Evolutionary conservation across 176 grass and related monocot genomes (phyloP).

Genomic region (Tuctoria greenei): DNA sequence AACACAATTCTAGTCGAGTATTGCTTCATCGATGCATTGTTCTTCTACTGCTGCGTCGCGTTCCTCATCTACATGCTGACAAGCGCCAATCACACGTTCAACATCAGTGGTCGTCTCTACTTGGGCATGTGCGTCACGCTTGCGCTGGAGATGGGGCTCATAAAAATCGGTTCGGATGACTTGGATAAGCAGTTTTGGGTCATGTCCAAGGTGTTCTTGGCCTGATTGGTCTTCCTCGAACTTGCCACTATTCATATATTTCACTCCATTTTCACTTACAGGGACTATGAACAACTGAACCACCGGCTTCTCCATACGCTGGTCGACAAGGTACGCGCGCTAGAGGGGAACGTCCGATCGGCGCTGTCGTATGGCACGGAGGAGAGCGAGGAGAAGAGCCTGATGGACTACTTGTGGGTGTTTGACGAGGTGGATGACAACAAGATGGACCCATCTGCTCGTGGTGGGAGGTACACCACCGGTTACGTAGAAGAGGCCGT

Average conservation of each 20-base stretch:
- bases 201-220: constrained; percentile 71
- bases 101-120: constrained; percentile 71
- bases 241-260: constrained; percentile 30
- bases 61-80: constrained; percentile 97
- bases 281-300: constrained; percentile 44
- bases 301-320: constrained; percentile 47
- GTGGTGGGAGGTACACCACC: neutral
- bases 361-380: constrained; percentile 15
- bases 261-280: constrained; percentile 48
- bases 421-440: constrained; percentile 55
- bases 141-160: constrained; percentile 59
- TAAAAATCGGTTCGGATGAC: constrained; percentile 53
- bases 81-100: constrained; percentile 83
- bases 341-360: constrained; percentile 25
- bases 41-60: constrained; percentile 82
- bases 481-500: constrained; percentile 6
- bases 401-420: constrained; percentile 45
- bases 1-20: constrained; percentile 75
- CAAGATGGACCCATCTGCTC: constrained; percentile 34
- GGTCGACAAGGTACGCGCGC: constrained; percentile 37
- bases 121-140: constrained; percentile 77
- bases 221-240: constrained; percentile 55
- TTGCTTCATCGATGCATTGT: constrained; percentile 91
- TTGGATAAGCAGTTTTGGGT: constrained; percentile 69
- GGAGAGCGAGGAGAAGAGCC: constrained; percentile 35